Conservation (phyloP, 176 grass and related monocot species). For the Ampelocalamus luodianensis region DNA sequence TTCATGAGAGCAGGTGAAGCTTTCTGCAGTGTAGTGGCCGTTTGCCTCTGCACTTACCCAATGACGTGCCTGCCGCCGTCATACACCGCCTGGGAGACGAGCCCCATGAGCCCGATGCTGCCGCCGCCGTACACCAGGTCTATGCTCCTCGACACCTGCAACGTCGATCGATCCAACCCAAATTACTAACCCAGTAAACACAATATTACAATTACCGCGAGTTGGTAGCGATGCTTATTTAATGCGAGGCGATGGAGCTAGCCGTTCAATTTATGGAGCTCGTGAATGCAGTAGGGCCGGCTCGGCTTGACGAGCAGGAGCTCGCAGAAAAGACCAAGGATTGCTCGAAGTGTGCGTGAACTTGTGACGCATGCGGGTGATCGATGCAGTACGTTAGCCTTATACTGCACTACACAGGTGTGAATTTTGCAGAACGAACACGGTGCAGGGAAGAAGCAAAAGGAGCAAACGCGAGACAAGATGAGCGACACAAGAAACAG, state of each 20-base stretch:
- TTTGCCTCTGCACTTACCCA: conserved; percentile 52
- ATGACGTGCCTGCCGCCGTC: conserved; percentile 95
- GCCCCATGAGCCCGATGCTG: conserved; percentile 92
- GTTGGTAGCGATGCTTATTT: neutral
- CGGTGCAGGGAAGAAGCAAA: neutral
- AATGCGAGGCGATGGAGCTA: neutral
- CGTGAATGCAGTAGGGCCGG: conserved; percentile 21
- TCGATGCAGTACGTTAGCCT: no score
- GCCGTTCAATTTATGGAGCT: neutral
- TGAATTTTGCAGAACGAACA: neutral
- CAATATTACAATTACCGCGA: neutral
- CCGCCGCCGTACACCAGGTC: conserved; percentile 99
- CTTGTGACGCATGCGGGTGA: neutral
- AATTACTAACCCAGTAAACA: neutral
- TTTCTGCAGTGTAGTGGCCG: neutral
- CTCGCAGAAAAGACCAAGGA: neutral
- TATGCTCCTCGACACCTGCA: conserved; percentile 80
- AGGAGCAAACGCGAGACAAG: neutral
- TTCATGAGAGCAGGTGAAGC: neutral
- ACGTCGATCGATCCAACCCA: neutral
- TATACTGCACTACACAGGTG: no score
- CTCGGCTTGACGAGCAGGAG: neutral
- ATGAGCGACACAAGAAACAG: neutral
- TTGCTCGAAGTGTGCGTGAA: neutral
- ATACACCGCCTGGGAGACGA: conserved; percentile 94